Conservation (phyloP, 192 early-diverging fungal genomes). For the Entomortierella beljakovae region DNA sequence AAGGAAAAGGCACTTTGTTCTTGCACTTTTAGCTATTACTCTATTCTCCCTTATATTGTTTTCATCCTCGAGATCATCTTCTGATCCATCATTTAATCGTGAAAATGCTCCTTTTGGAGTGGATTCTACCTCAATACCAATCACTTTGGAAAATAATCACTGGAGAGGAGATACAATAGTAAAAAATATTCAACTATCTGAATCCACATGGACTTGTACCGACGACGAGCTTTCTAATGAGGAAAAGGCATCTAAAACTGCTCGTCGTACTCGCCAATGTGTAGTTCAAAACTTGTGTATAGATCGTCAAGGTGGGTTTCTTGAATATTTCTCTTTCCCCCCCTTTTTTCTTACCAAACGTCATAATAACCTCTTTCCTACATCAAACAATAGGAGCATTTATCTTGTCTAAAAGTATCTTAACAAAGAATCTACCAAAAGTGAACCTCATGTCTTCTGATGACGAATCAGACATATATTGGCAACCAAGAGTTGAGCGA, state of each 20-base stretch:
- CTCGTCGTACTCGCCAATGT: slow-evolving; percentile 27
- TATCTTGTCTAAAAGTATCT: slow-evolving; percentile 11
- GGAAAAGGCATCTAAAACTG: slow-evolving; percentile 7
- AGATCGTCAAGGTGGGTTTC: slow-evolving; percentile 14
- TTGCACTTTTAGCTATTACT: too few relatives aligned
- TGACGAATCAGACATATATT: slow-evolving; percentile 20
- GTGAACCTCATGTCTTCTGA: slow-evolving; percentile 47
- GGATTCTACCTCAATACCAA: too few relatives aligned
- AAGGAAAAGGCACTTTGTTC: too few relatives aligned
- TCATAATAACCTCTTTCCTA: neutral
- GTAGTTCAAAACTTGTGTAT: slow-evolving; percentile 32
- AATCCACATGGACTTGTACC: slow-evolving; percentile 31
- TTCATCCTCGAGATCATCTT: too few relatives aligned
- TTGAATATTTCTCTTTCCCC: neutral
- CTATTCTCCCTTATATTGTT: too few relatives aligned
- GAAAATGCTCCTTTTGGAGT: too few relatives aligned
- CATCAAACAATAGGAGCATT: slow-evolving; percentile 17
- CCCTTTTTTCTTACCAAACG: neutral
- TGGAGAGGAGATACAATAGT: slow-evolving; percentile 12
- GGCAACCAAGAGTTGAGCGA: slow-evolving; percentile 34
- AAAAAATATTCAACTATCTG: slow-evolving; percentile 1
- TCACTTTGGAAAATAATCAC: neutral
- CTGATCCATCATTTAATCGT: too few relatives aligned
- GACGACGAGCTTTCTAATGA: slow-evolving; percentile 14
- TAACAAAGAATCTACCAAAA: slow-evolving; percentile 11